These are phyloP conservation scores for Amanita pseudoporphyria DNA, from an alignment of 768 basidiomycete species.

Conservation along the genomic window DNA sequence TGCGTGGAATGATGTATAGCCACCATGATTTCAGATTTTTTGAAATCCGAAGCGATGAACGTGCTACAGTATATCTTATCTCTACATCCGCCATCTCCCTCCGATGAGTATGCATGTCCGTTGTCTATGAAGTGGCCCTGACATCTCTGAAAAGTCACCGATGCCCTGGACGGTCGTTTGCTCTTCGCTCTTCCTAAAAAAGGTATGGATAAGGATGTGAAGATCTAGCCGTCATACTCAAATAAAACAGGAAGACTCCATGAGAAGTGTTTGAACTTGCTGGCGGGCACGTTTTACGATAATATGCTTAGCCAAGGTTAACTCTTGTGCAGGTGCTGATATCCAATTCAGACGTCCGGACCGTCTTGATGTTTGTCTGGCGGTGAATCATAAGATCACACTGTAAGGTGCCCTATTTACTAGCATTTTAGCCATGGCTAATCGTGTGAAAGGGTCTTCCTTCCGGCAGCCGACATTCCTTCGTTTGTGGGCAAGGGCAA, in stretches of 20 bases:
- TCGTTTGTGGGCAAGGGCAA: conserved; percentile 98
- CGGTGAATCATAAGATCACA: conserved; percentile 86
- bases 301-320: conserved; percentile 6
- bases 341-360: conserved; percentile 86
- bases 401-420: conserved; percentile 51
- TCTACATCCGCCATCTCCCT: not conserved
- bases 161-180: conserved; percentile 73
- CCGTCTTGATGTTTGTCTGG: conserved; percentile 89
- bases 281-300: conserved; percentile 51
- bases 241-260: conserved; percentile 61
- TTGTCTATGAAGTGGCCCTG: not conserved
- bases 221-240: not conserved
- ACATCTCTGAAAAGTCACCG: conserved; percentile 37
- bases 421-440: not conserved
- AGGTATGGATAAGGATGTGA: conserved; percentile 35
- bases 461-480: conserved; percentile 94
- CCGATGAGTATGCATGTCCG: conserved; percentile 3
- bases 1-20: too few species aligned
- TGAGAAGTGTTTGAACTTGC: conserved; percentile 80
- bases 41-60: not conserved
- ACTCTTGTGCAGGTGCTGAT: conserved; percentile 63
- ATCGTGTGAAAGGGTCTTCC: conserved; percentile 63
- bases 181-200: conserved; percentile 98
- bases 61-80: not conserved
- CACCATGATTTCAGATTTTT: too few species aligned